Evolutionary conservation across 306 rosid species (phyloP).

Genomic region (Carpinus fangiana): DNA sequence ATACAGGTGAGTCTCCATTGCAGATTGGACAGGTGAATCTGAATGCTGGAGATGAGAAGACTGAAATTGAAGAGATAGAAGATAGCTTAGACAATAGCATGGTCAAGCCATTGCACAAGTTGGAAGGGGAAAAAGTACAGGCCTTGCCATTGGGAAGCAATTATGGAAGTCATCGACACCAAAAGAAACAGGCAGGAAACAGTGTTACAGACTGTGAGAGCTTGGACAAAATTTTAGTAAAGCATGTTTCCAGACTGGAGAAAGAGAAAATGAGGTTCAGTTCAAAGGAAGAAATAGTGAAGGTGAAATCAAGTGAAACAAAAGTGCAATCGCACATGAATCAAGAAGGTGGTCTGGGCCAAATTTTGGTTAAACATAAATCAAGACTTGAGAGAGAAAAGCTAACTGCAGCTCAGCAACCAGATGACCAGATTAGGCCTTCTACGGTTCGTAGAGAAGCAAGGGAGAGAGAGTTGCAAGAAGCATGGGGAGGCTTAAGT

Average conservation of each 20-base stretch:
- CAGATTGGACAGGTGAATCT: conserved; percentile 6
- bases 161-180: conserved; percentile 31
- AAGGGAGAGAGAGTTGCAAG: conserved; percentile 80
- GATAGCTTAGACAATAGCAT: conserved; percentile 63
- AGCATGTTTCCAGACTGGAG: conserved; percentile 80
- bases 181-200: conserved; percentile 39
- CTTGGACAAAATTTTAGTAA: conserved; percentile 70
- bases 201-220: conserved; percentile 56
- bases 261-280: conserved; percentile 61
- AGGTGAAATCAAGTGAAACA: conserved; percentile 39
- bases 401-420: conserved; percentile 53
- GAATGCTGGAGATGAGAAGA: neutral
- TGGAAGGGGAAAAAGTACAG: conserved; percentile 66
- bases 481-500: conserved; percentile 83
- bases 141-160: conserved; percentile 42
- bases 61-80: conserved; percentile 26
- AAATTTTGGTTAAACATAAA: conserved; percentile 63
- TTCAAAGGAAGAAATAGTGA: conserved; percentile 36
- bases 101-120: conserved; percentile 61
- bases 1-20: neutral
- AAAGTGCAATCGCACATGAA: conserved; percentile 29
- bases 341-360: conserved; percentile 59
- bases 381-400: conserved; percentile 83
- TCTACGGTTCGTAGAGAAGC: conserved; percentile 60
- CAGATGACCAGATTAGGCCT: conserved; percentile 41